Evolutionary conservation across 2,329 filamentous ascomycete genomes (phyloP).

Genomic region (Cytospora mali): DNA sequence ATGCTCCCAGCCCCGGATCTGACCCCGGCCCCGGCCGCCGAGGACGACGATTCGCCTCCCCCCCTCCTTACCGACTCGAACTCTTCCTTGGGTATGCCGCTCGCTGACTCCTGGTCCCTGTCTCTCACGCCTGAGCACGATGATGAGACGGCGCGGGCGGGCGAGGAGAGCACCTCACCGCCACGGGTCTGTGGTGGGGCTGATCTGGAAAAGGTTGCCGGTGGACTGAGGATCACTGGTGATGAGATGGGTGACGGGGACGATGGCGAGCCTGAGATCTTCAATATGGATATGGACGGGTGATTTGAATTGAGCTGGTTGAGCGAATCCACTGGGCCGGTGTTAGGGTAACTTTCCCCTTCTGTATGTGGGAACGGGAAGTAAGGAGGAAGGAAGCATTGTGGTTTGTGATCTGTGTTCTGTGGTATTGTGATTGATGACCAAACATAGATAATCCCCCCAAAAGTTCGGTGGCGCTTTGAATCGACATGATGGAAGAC

Average conservation of each 20-base stretch:
- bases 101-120: neutral
- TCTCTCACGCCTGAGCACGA: neutral
- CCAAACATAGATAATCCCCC: conserved; percentile 7
- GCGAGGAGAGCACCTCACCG: neutral
- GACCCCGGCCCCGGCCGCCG: conserved; percentile 4
- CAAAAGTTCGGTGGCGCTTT: conserved; percentile 18
- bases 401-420: too few relatives aligned
- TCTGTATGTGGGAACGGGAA: neutral
- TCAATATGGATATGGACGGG: conserved; percentile 19
- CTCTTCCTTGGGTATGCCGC: neutral
- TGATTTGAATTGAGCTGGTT: too few relatives aligned
- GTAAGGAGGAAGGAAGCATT: neutral
- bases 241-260: conserved; percentile 2
- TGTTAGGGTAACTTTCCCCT: neutral
- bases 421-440: too few relatives aligned
- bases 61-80: neutral
- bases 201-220: neutral
- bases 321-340: neutral
- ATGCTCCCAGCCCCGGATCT: too few relatives aligned
- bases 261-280: conserved; percentile 17
- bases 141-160: neutral
- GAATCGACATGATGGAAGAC: neutral
- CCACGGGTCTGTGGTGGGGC: neutral
- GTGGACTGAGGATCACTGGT: neutral
- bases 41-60: neutral